Conservation (phyloP, 139 green algal species). For the Coelastrella sp. region DNA sequence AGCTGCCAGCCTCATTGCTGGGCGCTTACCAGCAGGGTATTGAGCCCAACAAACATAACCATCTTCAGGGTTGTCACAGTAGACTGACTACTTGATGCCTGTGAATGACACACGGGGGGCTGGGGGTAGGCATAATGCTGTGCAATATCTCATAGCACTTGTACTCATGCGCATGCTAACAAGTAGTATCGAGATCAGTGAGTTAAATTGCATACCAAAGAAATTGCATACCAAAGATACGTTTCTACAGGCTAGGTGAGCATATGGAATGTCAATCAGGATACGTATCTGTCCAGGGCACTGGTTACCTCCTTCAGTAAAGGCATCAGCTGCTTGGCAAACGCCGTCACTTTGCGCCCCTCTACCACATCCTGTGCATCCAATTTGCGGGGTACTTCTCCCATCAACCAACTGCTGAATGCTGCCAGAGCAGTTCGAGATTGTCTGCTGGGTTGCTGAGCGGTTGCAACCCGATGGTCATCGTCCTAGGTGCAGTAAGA, state of each 20-base stretch:
- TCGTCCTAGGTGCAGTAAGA: no score
- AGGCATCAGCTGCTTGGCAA: conserved; percentile 35
- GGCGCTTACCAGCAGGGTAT: conserved; percentile 42
- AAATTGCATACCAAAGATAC: no score
- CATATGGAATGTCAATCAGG: neutral
- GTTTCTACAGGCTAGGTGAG: no score
- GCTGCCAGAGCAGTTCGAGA: neutral
- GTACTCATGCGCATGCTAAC: neutral
- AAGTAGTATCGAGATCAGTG: neutral
- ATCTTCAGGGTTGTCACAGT: conserved; percentile 18
- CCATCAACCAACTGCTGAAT: conserved; percentile 10
- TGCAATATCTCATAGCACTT: no score
- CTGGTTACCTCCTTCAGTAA: neutral
- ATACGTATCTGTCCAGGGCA: neutral
- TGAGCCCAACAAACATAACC: conserved; percentile 43
- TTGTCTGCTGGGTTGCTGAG: neutral
- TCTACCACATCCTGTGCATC: neutral
- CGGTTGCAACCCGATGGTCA: neutral
- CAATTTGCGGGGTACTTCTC: neutral
- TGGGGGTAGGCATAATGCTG: no score
- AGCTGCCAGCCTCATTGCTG: neutral
- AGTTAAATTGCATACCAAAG: neutral
- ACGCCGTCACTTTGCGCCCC: neutral
- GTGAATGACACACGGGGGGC: no score
- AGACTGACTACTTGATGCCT: conserved; percentile 9